Evolutionary conservation across 305 asterid species (phyloP).

Genomic region (Fraxinus greggii): DNA sequence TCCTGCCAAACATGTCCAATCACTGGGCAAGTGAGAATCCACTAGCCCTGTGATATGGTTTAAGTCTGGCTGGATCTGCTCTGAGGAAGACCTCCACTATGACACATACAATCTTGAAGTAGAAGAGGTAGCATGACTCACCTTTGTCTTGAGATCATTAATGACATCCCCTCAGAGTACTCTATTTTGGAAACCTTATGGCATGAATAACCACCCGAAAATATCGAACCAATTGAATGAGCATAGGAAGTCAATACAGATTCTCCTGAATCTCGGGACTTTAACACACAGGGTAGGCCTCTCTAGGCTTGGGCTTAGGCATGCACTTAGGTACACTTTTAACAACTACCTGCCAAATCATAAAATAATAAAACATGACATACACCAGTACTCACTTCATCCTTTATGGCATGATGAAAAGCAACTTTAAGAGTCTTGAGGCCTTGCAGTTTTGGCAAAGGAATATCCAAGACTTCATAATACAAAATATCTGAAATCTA

Average conservation of each 20-base stretch:
- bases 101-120: conserved; percentile 14
- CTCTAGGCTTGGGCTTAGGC: not conserved
- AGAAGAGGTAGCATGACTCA: conserved; percentile 29
- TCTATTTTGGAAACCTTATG: conserved; percentile 74
- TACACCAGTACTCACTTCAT: conserved; percentile 50
- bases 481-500: conserved; percentile 77
- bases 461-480: conserved; percentile 83
- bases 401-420: conserved; percentile 70
- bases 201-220: conserved; percentile 67
- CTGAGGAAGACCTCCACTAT: not conserved
- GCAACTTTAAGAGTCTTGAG: conserved; percentile 82
- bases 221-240: conserved; percentile 22
- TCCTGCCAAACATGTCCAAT: too few species aligned
- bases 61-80: not conserved
- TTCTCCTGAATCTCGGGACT: not conserved
- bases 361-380: conserved; percentile 2
- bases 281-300: not conserved
- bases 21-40: not conserved
- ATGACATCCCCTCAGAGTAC: conserved; percentile 72
- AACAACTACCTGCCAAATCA: not conserved
- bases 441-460: conserved; percentile 79
- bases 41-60: not conserved
- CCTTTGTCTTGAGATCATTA: conserved; percentile 60
- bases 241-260: not conserved
- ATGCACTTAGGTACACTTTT: not conserved